Evolutionary conservation across 164 flowering plant species (phyloP).

Genomic region (Santalum album): DNA sequence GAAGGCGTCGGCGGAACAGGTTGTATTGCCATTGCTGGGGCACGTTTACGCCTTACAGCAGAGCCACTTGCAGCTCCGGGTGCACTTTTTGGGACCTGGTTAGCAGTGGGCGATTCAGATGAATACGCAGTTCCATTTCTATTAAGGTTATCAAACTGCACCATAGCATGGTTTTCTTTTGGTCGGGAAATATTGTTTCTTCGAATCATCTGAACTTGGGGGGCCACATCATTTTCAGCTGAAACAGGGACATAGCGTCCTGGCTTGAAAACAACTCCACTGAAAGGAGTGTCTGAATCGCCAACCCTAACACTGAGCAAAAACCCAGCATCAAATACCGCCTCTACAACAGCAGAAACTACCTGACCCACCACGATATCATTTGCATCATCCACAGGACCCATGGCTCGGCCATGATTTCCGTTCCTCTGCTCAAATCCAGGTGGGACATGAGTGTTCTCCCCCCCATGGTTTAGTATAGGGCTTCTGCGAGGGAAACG

Average conservation of each 20-base stretch:
- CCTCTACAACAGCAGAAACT: conserved; percentile 72
- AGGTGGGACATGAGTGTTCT: conserved; percentile 19
- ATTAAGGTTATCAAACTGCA: not conserved
- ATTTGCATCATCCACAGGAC: conserved; percentile 12
- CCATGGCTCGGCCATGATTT: conserved; percentile 16
- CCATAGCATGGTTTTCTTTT: not conserved
- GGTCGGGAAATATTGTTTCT: conserved; percentile 15
- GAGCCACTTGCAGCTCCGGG: conserved; percentile 7
- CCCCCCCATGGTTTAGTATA: conserved; percentile 11
- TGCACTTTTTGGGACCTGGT: conserved; percentile 5
- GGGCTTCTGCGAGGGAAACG: conserved; percentile 10
- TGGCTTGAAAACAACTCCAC: conserved; percentile 86
- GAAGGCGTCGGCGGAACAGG: conserved; percentile 11
- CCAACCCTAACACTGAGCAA: conserved; percentile 69
- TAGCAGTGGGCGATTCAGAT: conserved; percentile 6
- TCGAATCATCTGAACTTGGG: conserved; percentile 53
- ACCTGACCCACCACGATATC: conserved; percentile 54
- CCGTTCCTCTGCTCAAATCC: conserved; percentile 19
- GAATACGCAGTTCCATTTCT: conserved; percentile 10
- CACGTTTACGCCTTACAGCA: conserved; percentile 13
- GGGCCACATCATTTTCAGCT: conserved; percentile 73
- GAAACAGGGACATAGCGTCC: conserved; percentile 61
- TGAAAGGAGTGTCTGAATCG: conserved; percentile 41
- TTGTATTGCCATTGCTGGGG: conserved; percentile 11
- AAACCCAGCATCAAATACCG: conserved; percentile 80